These are phyloP conservation scores for Trypanosoma rangeli DNA, from an alignment of 208 protist species.

Conservation along the genomic window DNA sequence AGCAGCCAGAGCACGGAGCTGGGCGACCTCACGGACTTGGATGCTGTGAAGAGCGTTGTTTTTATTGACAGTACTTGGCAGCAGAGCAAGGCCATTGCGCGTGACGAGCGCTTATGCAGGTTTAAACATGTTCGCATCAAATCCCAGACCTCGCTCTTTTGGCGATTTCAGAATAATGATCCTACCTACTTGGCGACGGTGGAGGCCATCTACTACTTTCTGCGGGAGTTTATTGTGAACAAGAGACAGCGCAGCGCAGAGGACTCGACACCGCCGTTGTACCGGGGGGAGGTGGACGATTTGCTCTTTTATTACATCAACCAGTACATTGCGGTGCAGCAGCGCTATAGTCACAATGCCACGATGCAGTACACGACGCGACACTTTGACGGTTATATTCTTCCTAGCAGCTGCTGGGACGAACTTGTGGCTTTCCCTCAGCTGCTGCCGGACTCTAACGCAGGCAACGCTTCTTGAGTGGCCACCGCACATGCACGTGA, in stretches of 20 bases:
- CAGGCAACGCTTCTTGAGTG: neutral
- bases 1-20: slow-evolving; percentile 74
- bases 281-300: slow-evolving; percentile 93
- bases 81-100: slow-evolving; percentile 86
- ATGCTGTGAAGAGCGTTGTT: slow-evolving; percentile 82
- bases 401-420: slow-evolving; percentile 68
- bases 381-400: slow-evolving; percentile 87
- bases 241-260: slow-evolving; percentile 36
- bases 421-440: slow-evolving; percentile 47
- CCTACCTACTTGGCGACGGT: slow-evolving; percentile 92
- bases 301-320: slow-evolving; percentile 95
- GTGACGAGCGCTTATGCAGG: slow-evolving; percentile 65
- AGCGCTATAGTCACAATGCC: slow-evolving; percentile 60
- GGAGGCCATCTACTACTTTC: slow-evolving; percentile 95
- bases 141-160: slow-evolving; percentile 91
- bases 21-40: slow-evolving; percentile 63
- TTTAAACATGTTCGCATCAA: slow-evolving; percentile 86
- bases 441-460: neutral
- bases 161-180: slow-evolving; percentile 93
- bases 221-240: slow-evolving; percentile 84
- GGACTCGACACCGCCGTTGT: slow-evolving; percentile 26
- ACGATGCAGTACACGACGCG: slow-evolving; percentile 68
- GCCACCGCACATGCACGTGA: neutral
- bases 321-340: slow-evolving; percentile 93
- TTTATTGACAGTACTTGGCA: slow-evolving; percentile 96